These are phyloP conservation scores for Starmera stellimalicola DNA, from an alignment of 1,139 yeast species.

Conservation along the genomic window DNA sequence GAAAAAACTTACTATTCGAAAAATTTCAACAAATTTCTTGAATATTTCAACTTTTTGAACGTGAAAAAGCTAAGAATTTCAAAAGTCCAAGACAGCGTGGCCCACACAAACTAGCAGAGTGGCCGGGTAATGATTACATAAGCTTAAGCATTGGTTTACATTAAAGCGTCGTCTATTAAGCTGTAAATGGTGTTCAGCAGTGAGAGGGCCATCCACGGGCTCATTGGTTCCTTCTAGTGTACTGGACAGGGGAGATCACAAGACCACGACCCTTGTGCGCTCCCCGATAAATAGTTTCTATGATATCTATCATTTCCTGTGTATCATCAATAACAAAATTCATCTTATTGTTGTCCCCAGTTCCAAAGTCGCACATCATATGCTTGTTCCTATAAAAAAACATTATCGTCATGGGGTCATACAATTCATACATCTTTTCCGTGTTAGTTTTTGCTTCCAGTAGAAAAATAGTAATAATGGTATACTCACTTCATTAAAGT, in stretches of 20 bases:
- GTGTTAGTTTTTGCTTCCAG: conserved; percentile 9
- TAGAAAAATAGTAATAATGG: conserved; percentile 2
- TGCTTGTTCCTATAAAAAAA: conserved; percentile 90
- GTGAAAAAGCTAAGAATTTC: too few species aligned
- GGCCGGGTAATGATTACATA: too few species aligned
- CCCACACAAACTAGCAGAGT: too few species aligned
- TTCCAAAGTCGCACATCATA: conserved; percentile 97
- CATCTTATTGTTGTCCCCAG: conserved; percentile 93
- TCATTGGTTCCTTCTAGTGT: conserved; percentile 10
- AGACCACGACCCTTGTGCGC: conserved; percentile 90
- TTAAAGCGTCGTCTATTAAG: too few species aligned
- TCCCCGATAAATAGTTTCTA: conserved; percentile 85
- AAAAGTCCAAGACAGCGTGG: too few species aligned
- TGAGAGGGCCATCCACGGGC: too few species aligned
- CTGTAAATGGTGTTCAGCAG: too few species aligned
- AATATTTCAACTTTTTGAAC: too few species aligned
- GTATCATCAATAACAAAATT: conserved; percentile 71
- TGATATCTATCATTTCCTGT: conserved; percentile 84
- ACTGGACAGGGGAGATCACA: conserved; percentile 61
- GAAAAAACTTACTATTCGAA: too few species aligned
- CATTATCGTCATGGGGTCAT: conserved; percentile 88
- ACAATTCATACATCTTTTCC: conserved; percentile 75
- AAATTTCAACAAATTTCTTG: too few species aligned
- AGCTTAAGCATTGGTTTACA: too few species aligned
- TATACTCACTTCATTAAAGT: conserved; percentile 48